Evolutionary conservation across 1,284 basidiomycete species (phyloP).

Genomic region (Boletellus sp.): DNA sequence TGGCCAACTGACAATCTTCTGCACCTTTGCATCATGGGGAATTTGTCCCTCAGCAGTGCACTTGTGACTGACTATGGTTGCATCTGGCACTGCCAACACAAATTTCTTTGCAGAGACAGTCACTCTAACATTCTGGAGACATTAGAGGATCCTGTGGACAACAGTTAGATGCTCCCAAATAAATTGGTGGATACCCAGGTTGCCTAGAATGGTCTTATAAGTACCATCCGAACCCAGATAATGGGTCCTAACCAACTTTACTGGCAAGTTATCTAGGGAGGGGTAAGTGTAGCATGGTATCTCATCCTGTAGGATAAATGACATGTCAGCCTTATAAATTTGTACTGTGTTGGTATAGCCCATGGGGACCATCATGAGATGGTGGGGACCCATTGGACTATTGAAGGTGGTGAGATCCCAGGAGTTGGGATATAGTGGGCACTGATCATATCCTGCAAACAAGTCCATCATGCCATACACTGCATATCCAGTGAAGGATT

Average conservation of each 20-base stretch:
- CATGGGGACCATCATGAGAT: background rate
- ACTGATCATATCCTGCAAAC: slow-evolving; percentile 8
- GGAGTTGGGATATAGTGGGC: slow-evolving; percentile 4
- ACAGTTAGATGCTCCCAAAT: too few species aligned
- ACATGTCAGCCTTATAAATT: background rate
- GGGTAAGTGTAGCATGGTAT: background rate
- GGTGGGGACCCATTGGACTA: background rate
- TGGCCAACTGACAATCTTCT: background rate
- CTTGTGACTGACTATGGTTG: slow-evolving; percentile 26
- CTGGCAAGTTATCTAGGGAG: background rate
- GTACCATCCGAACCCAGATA: too few species aligned
- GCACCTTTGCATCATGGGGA: background rate
- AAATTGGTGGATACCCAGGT: too few species aligned
- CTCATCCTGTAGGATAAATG: background rate
- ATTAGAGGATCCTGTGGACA: background rate
- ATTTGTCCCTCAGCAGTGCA: slow-evolving; percentile 24
- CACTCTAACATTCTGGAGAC: slow-evolving; percentile 18
- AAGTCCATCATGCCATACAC: slow-evolving; percentile 16
- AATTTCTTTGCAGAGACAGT: slow-evolving; percentile 30
- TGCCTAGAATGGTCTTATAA: too few species aligned
- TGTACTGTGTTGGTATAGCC: background rate
- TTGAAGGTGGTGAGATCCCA: background rate
- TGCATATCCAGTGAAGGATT: slow-evolving; percentile 8
- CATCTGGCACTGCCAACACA: slow-evolving; percentile 16
- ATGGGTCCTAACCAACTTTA: too few species aligned